phyloP scores from a whole-genome alignment of 2,329 filamentous ascomycete species.

The Epichloe typhina region DNA sequence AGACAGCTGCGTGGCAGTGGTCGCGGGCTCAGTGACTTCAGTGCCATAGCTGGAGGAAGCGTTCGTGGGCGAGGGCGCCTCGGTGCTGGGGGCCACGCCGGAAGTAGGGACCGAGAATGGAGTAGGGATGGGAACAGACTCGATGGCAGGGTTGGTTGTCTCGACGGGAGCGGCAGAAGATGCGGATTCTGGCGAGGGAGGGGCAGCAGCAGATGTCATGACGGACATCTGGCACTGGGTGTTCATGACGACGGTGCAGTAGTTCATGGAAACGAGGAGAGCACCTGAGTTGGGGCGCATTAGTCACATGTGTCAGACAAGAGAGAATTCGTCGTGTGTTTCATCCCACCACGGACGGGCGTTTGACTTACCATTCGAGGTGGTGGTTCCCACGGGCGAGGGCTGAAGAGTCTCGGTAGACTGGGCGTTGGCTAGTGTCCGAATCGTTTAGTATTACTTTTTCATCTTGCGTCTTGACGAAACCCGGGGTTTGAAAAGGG shows the following conservation, averaged over 20 bases:
- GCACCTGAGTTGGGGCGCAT: constrained; percentile 11
- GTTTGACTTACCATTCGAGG: constrained; percentile 17
- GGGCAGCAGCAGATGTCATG: constrained; percentile 14
- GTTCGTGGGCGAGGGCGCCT: neutral
- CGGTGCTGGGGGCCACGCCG: constrained; percentile 5
- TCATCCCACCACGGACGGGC: neutral
- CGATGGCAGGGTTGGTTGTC: constrained; percentile 3
- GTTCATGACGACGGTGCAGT: constrained; percentile 22
- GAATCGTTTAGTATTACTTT: neutral
- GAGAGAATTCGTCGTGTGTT: neutral
- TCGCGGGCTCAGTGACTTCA: constrained; percentile 1
- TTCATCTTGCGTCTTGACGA: neutral
- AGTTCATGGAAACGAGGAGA: constrained; percentile 22
- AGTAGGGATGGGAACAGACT: neutral
- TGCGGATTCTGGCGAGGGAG: constrained; percentile 10
- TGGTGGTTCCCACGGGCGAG: constrained; percentile 19
- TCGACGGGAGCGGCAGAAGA: constrained; percentile 9
- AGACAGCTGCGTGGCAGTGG: neutral
- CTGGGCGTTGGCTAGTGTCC: constrained; percentile 14
- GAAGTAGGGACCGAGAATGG: constrained; percentile 4
- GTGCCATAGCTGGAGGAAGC: constrained; percentile 6
- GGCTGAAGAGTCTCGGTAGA: constrained; percentile 17
- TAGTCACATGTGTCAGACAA: no score
- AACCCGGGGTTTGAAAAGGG: neutral
- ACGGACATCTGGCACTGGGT: constrained; percentile 20